A percentile compares a stretch with the other conserved stretches of the same genome.
phyloP scores from a whole-genome alignment of 441 rosid species.

The Jatropha multifida region DNA sequence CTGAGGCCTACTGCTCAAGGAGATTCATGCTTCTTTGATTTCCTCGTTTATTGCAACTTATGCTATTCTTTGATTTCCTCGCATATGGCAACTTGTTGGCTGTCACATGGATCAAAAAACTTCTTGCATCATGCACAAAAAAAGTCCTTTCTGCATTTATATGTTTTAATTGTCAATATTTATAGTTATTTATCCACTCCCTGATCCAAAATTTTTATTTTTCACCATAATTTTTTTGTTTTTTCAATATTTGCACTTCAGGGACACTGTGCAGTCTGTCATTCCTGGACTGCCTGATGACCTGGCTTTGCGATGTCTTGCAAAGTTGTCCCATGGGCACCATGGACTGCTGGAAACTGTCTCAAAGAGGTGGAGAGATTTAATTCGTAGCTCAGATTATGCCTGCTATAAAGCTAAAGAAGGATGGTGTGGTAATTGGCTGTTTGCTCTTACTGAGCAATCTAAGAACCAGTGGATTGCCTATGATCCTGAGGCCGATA shows the following conservation, averaged over 20 bases:
- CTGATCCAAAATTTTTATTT: not conserved
- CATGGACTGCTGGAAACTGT: slow-evolving; percentile 66
- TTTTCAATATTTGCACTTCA: slow-evolving; percentile 13
- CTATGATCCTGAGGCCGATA: slow-evolving; percentile 75
- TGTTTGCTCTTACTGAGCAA: slow-evolving; percentile 68
- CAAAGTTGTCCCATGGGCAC: slow-evolving; percentile 69
- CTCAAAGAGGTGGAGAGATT: slow-evolving; percentile 72
- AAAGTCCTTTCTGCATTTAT: not conserved
- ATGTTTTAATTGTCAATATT: not conserved
- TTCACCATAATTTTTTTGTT: no score
- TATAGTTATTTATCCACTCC: not conserved
- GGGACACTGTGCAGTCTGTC: slow-evolving; percentile 53
- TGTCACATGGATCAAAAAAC: not conserved
- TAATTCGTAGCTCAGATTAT: slow-evolving; percentile 55
- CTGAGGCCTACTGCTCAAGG: not conserved
- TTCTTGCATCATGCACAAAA: not conserved
- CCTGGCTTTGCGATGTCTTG: slow-evolving; percentile 67
- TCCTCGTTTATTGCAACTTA: not conserved
- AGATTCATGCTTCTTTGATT: not conserved
- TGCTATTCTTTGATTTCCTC: not conserved
- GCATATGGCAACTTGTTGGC: not conserved
- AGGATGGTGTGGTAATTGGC: slow-evolving; percentile 75
- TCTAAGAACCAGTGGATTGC: slow-evolving; percentile 76
- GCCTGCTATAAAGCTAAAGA: slow-evolving; percentile 47
- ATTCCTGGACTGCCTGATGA: slow-evolving; percentile 82